Base-by-base conservation (phyloP, 2,329 filamentous ascomycete species). In the Epichloe sp. region DNA sequence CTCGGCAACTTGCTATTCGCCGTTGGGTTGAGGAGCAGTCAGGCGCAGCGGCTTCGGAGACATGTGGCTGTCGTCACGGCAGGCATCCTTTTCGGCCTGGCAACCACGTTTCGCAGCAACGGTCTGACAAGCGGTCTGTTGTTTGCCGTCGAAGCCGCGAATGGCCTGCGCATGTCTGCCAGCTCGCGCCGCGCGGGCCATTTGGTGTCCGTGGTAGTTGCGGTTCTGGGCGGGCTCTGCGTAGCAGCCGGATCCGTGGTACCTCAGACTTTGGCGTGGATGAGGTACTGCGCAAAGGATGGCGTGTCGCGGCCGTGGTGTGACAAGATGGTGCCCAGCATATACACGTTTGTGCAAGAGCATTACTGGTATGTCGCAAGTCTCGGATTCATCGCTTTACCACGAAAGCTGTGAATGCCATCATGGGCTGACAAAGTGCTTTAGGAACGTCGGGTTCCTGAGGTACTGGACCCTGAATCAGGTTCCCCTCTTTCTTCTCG, bases 381-480 rank as follows among this genome's bases (percentile, higher is more conserved):
- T 15, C 12, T 11, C n/a, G 21, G 21, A 26, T 19, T 17, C 19
- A 47, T 36, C 5, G 5, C 34, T 12, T 4, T 4, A n/a, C 1
- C 31, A 31, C 15, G 21, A 36, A 47, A 48, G n/a, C 17, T 17
- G 40, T 14, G 19, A 26, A 35, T 38, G 17, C 34, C 14, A 10
- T 8, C 3, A 23, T 46, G 11, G n/a, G 44, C 23, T 49, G 51
- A 42, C 47, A 11, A 11, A 15, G 38, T 21, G 5, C 23, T 40
- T 4, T 54, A 95, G 90, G 93, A 83, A 91, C 60, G 82, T 86
- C 49, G 93, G 93, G 0, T 85, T 95, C 58, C 76, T 97, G 48
- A 78, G 78, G 53, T 98, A 98, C 71, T 98, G 93, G 93, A 95
- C 83, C 0, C 56, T 84, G 0, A 80, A 84, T 5, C 96, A 98